Evolutionary conservation across 2,329 filamentous ascomycete species (phyloP).

Genomic region (Ilyonectria mors-panacis): DNA sequence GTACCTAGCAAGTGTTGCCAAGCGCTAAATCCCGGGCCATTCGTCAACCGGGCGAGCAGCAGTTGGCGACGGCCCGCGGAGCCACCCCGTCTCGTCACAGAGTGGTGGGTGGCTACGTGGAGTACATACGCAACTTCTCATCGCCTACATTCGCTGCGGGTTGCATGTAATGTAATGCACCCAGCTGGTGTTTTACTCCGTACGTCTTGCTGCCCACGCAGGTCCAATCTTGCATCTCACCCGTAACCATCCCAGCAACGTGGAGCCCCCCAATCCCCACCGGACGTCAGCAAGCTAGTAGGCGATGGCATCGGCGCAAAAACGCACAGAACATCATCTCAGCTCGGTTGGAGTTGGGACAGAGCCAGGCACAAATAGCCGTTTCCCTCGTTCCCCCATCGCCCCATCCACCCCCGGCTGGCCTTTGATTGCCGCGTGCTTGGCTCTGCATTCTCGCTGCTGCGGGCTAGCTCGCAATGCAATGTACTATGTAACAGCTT

Average conservation of each 20-base stretch:
- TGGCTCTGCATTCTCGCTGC: neutral
- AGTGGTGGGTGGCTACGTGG: neutral
- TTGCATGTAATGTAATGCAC: neutral
- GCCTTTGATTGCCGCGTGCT: neutral
- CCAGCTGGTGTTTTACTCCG: neutral
- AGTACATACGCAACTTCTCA: neutral
- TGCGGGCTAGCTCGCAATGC: neutral
- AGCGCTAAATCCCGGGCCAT: neutral
- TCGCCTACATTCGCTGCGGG: neutral
- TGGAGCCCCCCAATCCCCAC: neutral
- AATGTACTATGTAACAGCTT: constrained; percentile 25
- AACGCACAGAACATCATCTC: neutral
- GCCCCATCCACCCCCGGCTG: neutral
- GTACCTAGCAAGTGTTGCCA: neutral
- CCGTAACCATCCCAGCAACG: neutral
- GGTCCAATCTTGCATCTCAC: neutral
- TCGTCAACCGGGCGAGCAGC: neutral
- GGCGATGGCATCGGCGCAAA: neutral
- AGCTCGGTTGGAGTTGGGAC: neutral
- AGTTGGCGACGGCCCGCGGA: neutral
- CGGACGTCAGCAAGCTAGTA: neutral
- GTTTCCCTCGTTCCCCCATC: neutral
- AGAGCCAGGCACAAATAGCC: neutral
- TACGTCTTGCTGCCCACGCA: neutral
- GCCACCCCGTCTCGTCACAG: neutral